Percentiles rank a stretch among this genome's conserved stretches.
phyloP scores from a whole-genome alignment of 257 asterid genomes.

The Solanum rostratum region DNA sequence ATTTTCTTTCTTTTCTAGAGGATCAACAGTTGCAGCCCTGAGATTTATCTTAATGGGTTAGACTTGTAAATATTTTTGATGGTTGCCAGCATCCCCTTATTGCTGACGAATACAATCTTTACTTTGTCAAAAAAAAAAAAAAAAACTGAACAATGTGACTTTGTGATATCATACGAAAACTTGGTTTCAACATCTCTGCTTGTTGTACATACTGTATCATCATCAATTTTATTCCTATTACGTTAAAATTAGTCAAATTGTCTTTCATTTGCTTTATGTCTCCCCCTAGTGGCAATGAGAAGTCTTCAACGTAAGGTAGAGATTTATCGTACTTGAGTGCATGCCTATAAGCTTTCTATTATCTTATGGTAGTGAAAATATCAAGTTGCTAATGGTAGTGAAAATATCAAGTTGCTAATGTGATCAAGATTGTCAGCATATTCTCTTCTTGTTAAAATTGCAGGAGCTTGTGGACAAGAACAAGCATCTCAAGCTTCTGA shows the following conservation, averaged over 20 bases:
- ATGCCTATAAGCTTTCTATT: not conserved
- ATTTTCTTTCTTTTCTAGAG: too few species aligned
- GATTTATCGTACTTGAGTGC: not conserved
- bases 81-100: too few species aligned
- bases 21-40: too few species aligned
- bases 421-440: not conserved
- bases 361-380: not conserved
- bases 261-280: not conserved
- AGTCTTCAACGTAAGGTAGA: not conserved
- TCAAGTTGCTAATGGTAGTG: not conserved
- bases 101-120: too few species aligned
- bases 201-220: not conserved
- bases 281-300: not conserved
- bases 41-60: too few species aligned
- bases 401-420: not conserved
- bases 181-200: not conserved
- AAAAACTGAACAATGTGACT: not conserved
- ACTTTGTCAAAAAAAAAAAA: too few species aligned
- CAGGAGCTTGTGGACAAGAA: slow-evolving; percentile 63
- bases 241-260: not conserved
- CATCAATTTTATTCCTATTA: not conserved
- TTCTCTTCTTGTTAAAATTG: not conserved
- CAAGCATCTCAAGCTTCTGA: slow-evolving; percentile 49
- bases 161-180: not conserved
- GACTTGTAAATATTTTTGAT: too few species aligned